Evolutionary conservation across 2,329 filamentous ascomycete genomes (phyloP).

Genomic region (Colletotrichum cuscutae): DNA sequence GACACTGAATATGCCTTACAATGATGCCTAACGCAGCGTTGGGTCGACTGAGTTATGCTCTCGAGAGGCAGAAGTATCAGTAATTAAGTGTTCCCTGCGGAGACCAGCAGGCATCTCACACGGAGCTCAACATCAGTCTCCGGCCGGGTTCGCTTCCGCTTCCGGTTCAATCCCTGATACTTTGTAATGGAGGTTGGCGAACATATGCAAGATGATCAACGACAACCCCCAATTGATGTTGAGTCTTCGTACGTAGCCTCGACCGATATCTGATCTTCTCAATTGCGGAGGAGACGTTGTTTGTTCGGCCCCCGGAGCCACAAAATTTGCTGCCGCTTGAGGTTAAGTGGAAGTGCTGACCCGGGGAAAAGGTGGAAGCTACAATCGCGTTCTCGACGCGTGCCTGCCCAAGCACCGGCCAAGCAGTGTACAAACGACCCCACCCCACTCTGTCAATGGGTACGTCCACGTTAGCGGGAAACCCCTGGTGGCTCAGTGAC

Average conservation of each 20-base stretch:
- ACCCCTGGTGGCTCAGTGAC: constrained; percentile 15
- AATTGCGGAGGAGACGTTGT: constrained; percentile 5
- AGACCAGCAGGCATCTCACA: background rate
- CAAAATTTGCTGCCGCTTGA: constrained; percentile 13
- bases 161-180: background rate
- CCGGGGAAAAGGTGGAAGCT: background rate
- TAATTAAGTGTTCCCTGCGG: background rate
- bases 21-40: background rate
- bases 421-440: constrained; percentile 3
- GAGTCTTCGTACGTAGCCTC: background rate
- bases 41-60: background rate
- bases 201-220: background rate
- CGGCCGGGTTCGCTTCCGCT: background rate
- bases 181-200: background rate
- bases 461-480: constrained; percentile 11
- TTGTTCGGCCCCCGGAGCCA: background rate
- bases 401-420: background rate
- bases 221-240: background rate
- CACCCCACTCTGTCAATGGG: constrained; percentile 14
- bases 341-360: constrained; percentile 10
- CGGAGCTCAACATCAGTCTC: background rate
- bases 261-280: background rate
- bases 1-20: background rate
- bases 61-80: background rate
- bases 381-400: constrained; percentile 30